A percentile compares a stretch with the other conserved stretches of the same genome.
Conservation (phyloP, 768 basidiomycete species). For the Tephrocybe sp. region DNA sequence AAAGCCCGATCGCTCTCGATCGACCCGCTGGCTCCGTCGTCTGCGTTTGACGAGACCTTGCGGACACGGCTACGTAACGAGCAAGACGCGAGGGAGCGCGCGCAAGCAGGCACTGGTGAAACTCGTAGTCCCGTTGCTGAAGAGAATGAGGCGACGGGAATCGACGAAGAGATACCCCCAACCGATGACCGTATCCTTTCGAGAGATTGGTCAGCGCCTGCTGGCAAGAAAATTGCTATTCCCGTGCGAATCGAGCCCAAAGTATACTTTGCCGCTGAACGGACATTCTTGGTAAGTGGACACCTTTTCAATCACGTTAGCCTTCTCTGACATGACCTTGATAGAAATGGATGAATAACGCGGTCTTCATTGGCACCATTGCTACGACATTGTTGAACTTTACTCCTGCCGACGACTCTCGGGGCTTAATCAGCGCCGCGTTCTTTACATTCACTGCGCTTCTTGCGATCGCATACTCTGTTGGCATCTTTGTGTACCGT, state of each 20-base stretch:
- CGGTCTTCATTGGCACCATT: conserved; percentile 85
- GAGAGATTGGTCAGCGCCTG: conserved; percentile 74
- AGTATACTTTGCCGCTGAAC: conserved; percentile 94
- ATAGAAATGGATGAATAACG: conserved; percentile 88
- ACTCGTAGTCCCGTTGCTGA: conserved; percentile 35
- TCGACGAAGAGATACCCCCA: conserved; percentile 23
- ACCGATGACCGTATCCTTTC: conserved; percentile 57
- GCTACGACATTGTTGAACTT: conserved; percentile 92
- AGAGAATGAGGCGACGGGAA: conserved; percentile 32
- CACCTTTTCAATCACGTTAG: neutral
- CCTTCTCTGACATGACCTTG: conserved; percentile 7
- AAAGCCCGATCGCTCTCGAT: conserved; percentile 57
- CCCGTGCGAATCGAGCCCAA: conserved; percentile 98
- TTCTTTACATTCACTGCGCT: conserved; percentile 92
- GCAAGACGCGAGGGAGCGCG: conserved; percentile 28
- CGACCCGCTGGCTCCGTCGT: conserved; percentile 82
- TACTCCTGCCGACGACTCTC: conserved; percentile 63
- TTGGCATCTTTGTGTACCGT: conserved; percentile 77
- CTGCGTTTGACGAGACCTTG: conserved; percentile 81
- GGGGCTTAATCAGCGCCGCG: conserved; percentile 83
- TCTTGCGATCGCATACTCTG: conserved; percentile 84
- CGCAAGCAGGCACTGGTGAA: conserved; percentile 28
- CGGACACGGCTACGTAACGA: conserved; percentile 59
- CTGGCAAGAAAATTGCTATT: conserved; percentile 87
- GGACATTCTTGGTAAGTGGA: conserved; percentile 84